Evolutionary conservation across 73 alveolate species (phyloP), one percentile per base, ranked within the genome.

Genomic region (Paramecium octaurelia): DNA sequence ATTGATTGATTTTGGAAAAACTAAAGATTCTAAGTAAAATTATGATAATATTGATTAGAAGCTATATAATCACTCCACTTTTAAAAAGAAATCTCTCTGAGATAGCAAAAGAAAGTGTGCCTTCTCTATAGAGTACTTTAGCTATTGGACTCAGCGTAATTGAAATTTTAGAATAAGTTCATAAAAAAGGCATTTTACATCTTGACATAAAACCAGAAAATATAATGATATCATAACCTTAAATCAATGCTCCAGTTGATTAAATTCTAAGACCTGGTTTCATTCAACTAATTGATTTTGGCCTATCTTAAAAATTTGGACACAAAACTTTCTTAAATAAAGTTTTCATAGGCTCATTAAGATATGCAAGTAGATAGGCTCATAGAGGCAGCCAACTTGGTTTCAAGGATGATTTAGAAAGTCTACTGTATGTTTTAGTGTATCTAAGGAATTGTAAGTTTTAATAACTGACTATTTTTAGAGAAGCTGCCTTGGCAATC

Each of bases 351-450:
- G 84, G 84, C 27, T 64, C 84, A 3, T 34, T 64, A 64, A 27
- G 84, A 64, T 64, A 64, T 64, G 84, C 84, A 0, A 64, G 84
- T 64, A 64, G 84, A 27, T 3, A 64, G 14, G 42, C 84, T 23
- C 84, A 64, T 64, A 64, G 31, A 34, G 84, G 84, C 8, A 14
- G 31, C 31, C 11, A 31, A 64, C 46, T 64, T 11, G 84, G 84
- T 8, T 64, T 27, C 31, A 64, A 34, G 31, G 98, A 96, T 93
- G 98, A 96, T 90, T 93, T 96, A 40, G 98, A 96, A 64, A 71
- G 95, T 48, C 68, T 94, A 20, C 97, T 95, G 1, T 96, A 96
- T 93, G 94, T 93, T 2, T 43, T 96, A 46, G 93, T 94, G 21
- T 94, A 96, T 92, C 76, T 96, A 36, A 88, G 94, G 18, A 76